A percentile compares a stretch with the other conserved stretches of the same genome.
Evolutionary conservation across 352 stramenopile species (phyloP).

Genomic region (Thraustochytrium sp.): DNA sequence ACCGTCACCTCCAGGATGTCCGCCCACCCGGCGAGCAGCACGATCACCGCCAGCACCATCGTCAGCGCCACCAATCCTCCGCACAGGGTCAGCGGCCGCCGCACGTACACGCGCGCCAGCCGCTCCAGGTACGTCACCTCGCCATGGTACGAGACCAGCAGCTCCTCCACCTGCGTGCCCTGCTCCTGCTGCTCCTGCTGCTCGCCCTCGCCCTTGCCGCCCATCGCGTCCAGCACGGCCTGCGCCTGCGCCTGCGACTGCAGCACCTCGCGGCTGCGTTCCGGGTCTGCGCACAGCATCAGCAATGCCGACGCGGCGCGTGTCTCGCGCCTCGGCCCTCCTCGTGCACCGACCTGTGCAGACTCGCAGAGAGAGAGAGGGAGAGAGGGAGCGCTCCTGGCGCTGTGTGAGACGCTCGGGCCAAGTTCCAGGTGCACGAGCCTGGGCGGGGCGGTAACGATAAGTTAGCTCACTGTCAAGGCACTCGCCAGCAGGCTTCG

Average conservation of each 20-base stretch:
- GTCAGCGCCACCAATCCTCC: background rate
- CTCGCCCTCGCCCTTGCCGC: background rate
- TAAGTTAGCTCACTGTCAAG: too few species aligned
- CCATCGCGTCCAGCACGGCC: too few species aligned
- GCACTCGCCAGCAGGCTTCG: too few species aligned
- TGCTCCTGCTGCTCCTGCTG: background rate
- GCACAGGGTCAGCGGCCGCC: background rate
- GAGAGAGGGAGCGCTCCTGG: too few species aligned
- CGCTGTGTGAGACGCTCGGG: too few species aligned
- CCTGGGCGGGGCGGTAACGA: too few species aligned
- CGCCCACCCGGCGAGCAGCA: background rate
- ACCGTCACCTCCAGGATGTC: conserved; percentile 3
- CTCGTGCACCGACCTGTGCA: too few species aligned
- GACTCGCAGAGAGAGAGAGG: too few species aligned
- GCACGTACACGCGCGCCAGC: background rate
- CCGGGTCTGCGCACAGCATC: background rate
- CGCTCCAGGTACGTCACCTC: background rate
- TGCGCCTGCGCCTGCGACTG: too few species aligned
- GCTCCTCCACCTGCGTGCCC: background rate
- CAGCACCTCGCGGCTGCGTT: background rate
- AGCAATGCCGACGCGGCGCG: too few species aligned
- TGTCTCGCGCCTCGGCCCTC: too few species aligned
- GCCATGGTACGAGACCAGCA: background rate
- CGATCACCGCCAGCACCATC: background rate
- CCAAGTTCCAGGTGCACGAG: too few species aligned